phyloP scores from a whole-genome alignment of 768 basidiomycete genomes.

The Collybia nuda region DNA sequence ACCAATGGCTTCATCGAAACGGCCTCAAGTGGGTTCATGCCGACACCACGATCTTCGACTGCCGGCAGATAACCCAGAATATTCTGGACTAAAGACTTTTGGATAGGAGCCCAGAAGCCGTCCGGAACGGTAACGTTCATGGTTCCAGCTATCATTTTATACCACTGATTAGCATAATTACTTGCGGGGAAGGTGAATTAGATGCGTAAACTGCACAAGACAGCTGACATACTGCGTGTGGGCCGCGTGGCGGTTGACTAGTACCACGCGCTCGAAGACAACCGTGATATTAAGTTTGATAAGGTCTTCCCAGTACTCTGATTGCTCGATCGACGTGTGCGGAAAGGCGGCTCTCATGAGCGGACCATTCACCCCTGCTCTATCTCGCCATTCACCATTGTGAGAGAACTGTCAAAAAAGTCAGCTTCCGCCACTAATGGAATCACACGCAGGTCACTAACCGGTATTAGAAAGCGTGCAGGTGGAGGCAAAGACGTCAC shows the following conservation, averaged over 20 bases:
- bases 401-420: conserved; percentile 17
- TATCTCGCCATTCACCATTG: conserved; percentile 54
- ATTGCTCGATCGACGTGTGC: conserved; percentile 51
- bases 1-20: conserved; percentile 25
- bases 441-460: conserved; percentile 14
- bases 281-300: conserved; percentile 42
- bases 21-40: not conserved
- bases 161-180: conserved; percentile 24
- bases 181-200: conserved; percentile 16
- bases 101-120: conserved; percentile 35
- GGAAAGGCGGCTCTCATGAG: conserved; percentile 70
- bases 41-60: not conserved
- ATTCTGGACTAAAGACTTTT: conserved; percentile 24
- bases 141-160: conserved; percentile 34
- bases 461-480: conserved; percentile 34
- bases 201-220: not conserved
- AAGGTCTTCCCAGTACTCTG: conserved; percentile 65
- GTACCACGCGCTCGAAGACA: conserved; percentile 59
- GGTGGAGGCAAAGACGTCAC: conserved; percentile 20
- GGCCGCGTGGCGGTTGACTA: conserved; percentile 64
- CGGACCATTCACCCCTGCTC: conserved; percentile 58
- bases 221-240: conserved; percentile 38
- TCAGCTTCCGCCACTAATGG: not conserved
- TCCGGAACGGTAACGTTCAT: conserved; percentile 25
- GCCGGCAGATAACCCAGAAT: conserved; percentile 29